Conservation (phyloP, 2,329 filamentous ascomycete genomes). For the Calonectria hawksworthii region DNA sequence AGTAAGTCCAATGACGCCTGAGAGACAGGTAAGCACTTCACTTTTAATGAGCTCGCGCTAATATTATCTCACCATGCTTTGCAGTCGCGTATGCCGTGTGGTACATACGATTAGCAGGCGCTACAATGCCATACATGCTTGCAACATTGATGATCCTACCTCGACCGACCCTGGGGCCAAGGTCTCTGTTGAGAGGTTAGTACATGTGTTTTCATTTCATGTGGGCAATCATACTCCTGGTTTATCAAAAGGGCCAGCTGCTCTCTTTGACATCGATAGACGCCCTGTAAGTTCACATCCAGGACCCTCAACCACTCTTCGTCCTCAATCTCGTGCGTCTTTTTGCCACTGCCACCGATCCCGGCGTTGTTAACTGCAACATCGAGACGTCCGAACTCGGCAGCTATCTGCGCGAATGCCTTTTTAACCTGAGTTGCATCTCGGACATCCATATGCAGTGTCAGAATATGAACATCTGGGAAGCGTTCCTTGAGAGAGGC, state of each 20-base stretch:
- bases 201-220: neutral
- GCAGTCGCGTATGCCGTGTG: slow-evolving; percentile 64
- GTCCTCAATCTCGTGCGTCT: slow-evolving; percentile 61
- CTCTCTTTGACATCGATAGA: slow-evolving; percentile 70
- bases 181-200: slow-evolving; percentile 44
- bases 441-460: slow-evolving; percentile 61
- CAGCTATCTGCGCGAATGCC: slow-evolving; percentile 56
- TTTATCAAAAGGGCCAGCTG: slow-evolving; percentile 65
- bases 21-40: neutral
- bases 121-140: slow-evolving; percentile 65
- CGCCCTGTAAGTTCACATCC: slow-evolving; percentile 67
- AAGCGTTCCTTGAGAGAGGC: slow-evolving; percentile 52
- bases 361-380: slow-evolving; percentile 70
- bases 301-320: slow-evolving; percentile 65
- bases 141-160: slow-evolving; percentile 69
- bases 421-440: slow-evolving; percentile 58
- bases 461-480: slow-evolving; percentile 57
- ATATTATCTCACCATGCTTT: slow-evolving; percentile 60
- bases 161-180: slow-evolving; percentile 56
- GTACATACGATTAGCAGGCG: slow-evolving; percentile 50
- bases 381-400: slow-evolving; percentile 66
- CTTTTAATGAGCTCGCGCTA: no score
- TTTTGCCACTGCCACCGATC: slow-evolving; percentile 56
- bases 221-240: slow-evolving; percentile 55
- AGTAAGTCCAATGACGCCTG: slow-evolving; percentile 64